Evolutionary conservation across 2,329 filamentous ascomycete species (phyloP).

Genomic region (Leptographium wingfieldii): DNA sequence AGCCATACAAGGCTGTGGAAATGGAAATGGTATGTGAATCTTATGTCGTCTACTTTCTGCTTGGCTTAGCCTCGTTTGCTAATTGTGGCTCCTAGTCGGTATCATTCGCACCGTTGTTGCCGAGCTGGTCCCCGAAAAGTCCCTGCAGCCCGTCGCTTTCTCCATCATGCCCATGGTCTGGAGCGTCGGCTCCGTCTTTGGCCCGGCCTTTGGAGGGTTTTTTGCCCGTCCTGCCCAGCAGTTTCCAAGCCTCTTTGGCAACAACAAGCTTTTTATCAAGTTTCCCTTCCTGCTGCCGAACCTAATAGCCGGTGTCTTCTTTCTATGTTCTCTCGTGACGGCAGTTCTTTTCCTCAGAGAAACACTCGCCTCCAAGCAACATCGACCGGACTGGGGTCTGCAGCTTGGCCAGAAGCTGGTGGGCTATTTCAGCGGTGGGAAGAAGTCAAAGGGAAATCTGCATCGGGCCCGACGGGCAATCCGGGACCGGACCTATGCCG

Average conservation of each 20-base stretch:
- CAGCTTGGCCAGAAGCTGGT: slow-evolving; percentile 56
- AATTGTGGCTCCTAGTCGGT: slow-evolving; percentile 33
- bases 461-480: slow-evolving; percentile 8
- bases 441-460: slow-evolving; percentile 3
- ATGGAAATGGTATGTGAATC: slow-evolving; percentile 59
- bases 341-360: slow-evolving; percentile 75
- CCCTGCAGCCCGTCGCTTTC: slow-evolving; percentile 80
- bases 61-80: not conserved
- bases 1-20: slow-evolving; percentile 68
- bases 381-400: slow-evolving; percentile 62
- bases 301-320: slow-evolving; percentile 61
- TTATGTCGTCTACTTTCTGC: not conserved
- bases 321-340: slow-evolving; percentile 61
- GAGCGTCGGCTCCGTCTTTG: slow-evolving; percentile 78
- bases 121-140: slow-evolving; percentile 78
- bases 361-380: slow-evolving; percentile 61
- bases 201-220: slow-evolving; percentile 76
- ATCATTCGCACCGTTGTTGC: slow-evolving; percentile 88
- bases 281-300: slow-evolving; percentile 84
- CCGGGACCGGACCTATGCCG: slow-evolving; percentile 36
- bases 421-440: slow-evolving; percentile 15
- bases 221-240: slow-evolving; percentile 70
- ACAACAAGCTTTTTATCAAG: slow-evolving; percentile 52
- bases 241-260: slow-evolving; percentile 57
- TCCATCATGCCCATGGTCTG: slow-evolving; percentile 86